These are phyloP conservation scores for Phytophthora niederhauseri DNA, from an alignment of 352 stramenopile species.

Conservation along the genomic window DNA sequence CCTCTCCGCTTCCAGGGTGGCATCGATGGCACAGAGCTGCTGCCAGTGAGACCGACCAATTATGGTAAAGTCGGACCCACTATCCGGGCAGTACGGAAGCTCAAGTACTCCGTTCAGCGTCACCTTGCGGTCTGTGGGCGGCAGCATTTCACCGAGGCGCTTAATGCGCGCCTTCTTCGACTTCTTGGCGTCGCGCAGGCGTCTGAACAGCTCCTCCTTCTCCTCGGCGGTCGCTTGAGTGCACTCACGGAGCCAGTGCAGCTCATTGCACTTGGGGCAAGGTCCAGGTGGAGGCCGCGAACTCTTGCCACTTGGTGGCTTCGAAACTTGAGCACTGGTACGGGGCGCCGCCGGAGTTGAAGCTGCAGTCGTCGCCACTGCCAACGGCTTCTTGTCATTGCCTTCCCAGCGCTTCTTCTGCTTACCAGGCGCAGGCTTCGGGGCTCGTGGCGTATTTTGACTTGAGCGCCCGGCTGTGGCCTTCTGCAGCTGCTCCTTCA, in stretches of 20 bases:
- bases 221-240: background rate
- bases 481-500: background rate
- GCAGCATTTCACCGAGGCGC: background rate
- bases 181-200: background rate
- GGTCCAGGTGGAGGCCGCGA: background rate
- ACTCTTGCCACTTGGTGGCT: background rate
- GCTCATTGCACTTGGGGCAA: background rate
- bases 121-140: background rate
- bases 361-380: too few species aligned
- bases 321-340: too few species aligned
- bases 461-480: background rate
- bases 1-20: background rate
- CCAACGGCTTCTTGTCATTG: background rate
- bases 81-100: background rate
- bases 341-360: too few species aligned
- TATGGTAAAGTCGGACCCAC: slow-evolving; percentile 1
- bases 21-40: background rate
- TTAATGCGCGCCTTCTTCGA: background rate
- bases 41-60: slow-evolving; percentile 8
- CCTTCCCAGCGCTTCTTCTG: background rate
- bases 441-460: background rate
- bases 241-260: background rate
- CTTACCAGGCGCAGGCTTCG: background rate
- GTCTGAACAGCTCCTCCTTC: background rate
- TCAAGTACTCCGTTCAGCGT: background rate